Base-by-base conservation (phyloP, 495 filamentous ascomycete genomes). In the Copromyces sp. region DNA sequence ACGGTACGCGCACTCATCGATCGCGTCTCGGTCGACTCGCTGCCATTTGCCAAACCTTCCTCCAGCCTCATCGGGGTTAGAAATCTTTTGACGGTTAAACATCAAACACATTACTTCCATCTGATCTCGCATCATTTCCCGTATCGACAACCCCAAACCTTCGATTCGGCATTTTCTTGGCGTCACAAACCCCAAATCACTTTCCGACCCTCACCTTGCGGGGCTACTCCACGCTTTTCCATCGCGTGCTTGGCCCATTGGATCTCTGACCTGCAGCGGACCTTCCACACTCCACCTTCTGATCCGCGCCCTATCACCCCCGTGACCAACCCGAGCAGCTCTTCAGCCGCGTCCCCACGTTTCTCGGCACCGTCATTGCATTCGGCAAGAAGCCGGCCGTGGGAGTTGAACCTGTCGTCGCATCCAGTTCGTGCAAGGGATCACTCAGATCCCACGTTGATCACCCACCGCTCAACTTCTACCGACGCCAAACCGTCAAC, bases 321-420 rank as follows among this genome's bases (percentile, higher is more conserved):
- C 40, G 72, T 75, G 74, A 77, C 75, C 74, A 75, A 39, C 53
- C 53, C 29, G 53, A 61, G 29, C 53, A 61, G 45, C 68, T 38
- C 24, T 41, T 70, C 68, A 73, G 69, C 74, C 74, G 72, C 75
- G 47, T 75, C 70, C 74, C 74, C 75, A 75, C 74, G 74, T 69
- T 32, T 38, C 68, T 68, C 72, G 70, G n/a, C 72, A 39, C 44
- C 72, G 61, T 42, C 68, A 73, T 74, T 75, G 70, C 71, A 61
- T 61, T 6, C 24, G 9, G 24, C 53, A 61, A 35, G 53, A 61
- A 61, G 12, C 29, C 53, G 53, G 24, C 14, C 53, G 53, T 61
- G 47, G 47, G 5, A 32, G 47, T 59, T 59, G 24, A 61, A 61
- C 12, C 24, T 24, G 24, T 35, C 29, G 29, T 61, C 29, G 53